Percentiles rank a stretch among this genome's conserved stretches.
phyloP scores from a whole-genome alignment of 257 asterid species.

The Nicotiana undulata region DNA sequence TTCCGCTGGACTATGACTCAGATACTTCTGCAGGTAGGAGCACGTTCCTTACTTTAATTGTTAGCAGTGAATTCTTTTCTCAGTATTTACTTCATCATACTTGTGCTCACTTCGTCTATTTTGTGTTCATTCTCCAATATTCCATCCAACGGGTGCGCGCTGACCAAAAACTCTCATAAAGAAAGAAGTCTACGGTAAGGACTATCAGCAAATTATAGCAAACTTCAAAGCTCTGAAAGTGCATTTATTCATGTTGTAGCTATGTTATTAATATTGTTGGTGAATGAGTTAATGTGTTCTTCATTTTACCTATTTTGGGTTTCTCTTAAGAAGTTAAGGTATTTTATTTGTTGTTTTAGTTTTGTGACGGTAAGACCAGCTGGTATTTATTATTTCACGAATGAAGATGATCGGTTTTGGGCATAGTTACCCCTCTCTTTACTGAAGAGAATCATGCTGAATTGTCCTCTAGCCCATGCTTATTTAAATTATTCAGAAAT shows the following conservation, averaged over 20 bases:
- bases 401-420: not conserved
- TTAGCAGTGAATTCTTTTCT: not conserved
- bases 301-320: not conserved
- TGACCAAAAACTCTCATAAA: constrained; percentile 46
- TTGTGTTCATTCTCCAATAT: constrained; percentile 18
- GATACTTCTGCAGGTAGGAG: constrained; percentile 91
- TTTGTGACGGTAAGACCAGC: not conserved
- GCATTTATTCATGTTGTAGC: not conserved
- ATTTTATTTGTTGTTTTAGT: not conserved
- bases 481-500: too few species aligned
- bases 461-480: not conserved
- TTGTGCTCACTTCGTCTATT: constrained; percentile 19
- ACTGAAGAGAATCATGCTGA: not conserved
- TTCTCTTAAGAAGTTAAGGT: not conserved
- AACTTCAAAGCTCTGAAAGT: not conserved
- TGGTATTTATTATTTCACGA: not conserved
- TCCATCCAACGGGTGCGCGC: constrained; percentile 26
- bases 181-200: constrained; percentile 97
- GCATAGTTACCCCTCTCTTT: not conserved
- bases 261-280: not conserved
- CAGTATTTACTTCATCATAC: constrained; percentile 3
- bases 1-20: constrained; percentile 99
- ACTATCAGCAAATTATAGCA: not conserved
- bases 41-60: not conserved
- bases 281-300: not conserved